Evolutionary conservation across 176 grass and related monocot genomes (phyloP).

Genomic region (Oropetium thomaeum): DNA sequence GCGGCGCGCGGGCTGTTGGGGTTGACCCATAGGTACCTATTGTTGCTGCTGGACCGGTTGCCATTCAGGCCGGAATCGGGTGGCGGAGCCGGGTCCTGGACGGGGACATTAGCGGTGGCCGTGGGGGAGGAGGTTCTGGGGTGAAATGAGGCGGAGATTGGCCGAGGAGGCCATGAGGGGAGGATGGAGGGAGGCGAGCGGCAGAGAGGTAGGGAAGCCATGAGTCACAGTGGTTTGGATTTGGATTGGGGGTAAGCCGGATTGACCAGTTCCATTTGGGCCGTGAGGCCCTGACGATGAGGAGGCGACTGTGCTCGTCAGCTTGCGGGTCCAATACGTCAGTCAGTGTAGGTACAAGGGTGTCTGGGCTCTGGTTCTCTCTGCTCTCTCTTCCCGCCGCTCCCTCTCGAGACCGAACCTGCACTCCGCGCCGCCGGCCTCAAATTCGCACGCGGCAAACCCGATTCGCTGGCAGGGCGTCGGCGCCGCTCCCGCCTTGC

Average conservation of each 20-base stretch:
- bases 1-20: constrained; percentile 75
- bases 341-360: not conserved
- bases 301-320: constrained; percentile 12
- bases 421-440: not conserved
- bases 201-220: constrained; percentile 43
- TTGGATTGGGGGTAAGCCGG: constrained; percentile 25
- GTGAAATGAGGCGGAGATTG: constrained; percentile 37
- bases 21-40: constrained; percentile 81
- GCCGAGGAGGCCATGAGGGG: constrained; percentile 41
- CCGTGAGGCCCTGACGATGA: not conserved
- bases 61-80: not conserved
- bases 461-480: not conserved
- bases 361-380: not conserved
- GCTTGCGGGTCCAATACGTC: constrained; percentile 4
- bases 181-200: constrained; percentile 37
- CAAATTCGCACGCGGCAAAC: not conserved
- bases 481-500: not conserved
- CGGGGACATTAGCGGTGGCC: constrained; percentile 39
- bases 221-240: constrained; percentile 19
- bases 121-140: constrained; percentile 20
- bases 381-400: constrained; percentile 31
- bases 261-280: not conserved
- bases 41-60: constrained; percentile 13
- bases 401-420: not conserved
- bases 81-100: constrained; percentile 49